Evolutionary conservation across 2,329 filamentous ascomycete genomes (phyloP).

Genomic region (Fusarium setosum): DNA sequence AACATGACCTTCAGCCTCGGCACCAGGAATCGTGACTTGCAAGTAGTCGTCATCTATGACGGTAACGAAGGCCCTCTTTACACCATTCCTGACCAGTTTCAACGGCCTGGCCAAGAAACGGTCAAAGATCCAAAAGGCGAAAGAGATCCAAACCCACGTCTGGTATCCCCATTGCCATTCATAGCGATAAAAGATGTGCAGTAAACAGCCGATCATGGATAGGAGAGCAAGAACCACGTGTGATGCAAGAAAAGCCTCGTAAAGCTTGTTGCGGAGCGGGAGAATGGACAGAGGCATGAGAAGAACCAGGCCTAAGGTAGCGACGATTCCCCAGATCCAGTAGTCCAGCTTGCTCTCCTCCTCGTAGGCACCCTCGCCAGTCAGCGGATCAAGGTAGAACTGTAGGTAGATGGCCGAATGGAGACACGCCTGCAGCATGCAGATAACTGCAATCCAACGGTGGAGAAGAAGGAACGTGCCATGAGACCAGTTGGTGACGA

Average conservation of each 20-base stretch:
- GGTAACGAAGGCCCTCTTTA: neutral
- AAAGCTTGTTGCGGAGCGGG: slow-evolving; percentile 49
- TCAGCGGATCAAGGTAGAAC: too few relatives aligned
- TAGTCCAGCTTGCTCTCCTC: neutral
- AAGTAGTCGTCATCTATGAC: slow-evolving; percentile 35
- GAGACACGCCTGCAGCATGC: slow-evolving; percentile 55
- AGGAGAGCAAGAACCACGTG: slow-evolving; percentile 56
- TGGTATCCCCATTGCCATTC: slow-evolving; percentile 57
- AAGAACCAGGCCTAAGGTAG: slow-evolving; percentile 45
- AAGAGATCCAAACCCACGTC: slow-evolving; percentile 42
- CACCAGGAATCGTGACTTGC: slow-evolving; percentile 40
- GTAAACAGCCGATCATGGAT: slow-evolving; percentile 54
- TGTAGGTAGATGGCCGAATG: slow-evolving; percentile 47
- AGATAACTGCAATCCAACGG: slow-evolving; percentile 59
- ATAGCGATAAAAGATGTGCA: slow-evolving; percentile 52
- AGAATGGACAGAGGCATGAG: slow-evolving; percentile 48
- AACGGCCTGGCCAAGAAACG: slow-evolving; percentile 25
- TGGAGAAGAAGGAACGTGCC: slow-evolving; percentile 60
- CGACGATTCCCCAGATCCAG: slow-evolving; percentile 52
- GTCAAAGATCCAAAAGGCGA: slow-evolving; percentile 43
- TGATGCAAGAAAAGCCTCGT: slow-evolving; percentile 56
- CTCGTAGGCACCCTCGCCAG: neutral
- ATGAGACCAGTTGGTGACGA: slow-evolving; percentile 59
- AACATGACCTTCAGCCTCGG: slow-evolving; percentile 39
- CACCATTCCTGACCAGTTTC: slow-evolving; percentile 23